Evolutionary conservation across 169 alveolate species (phyloP), one percentile per base, ranked within the genome.

Genomic region (Blepharisma undulans): DNA sequence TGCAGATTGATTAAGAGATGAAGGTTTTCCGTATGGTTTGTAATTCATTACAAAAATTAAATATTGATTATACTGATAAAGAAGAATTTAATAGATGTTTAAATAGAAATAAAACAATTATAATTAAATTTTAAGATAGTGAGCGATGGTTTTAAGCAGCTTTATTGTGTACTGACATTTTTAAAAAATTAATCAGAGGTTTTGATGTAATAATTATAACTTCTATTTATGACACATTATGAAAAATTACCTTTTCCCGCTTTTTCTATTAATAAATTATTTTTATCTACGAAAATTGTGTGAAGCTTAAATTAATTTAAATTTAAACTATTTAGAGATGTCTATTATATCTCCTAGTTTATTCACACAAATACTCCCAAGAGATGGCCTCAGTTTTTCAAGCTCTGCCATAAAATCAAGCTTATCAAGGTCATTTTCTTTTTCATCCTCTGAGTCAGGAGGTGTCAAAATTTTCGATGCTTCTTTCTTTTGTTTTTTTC

Each of bases 381-480:
- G 80, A 22, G 33, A 74, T 25, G 80, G 80, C 33, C 80, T 22
- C 80, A 74, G 80, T 74, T 74, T 74, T 74, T 74, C 80, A 22
- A 74, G 33, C 16, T 74, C 80, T 25, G 80, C 80, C 80, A 74
- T 74, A 74, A 74, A 74, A 74, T 74, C 80, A 29, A 74, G 80
- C 33, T 74, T 74, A 74, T 74, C 80, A 3, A 74, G 80, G 14
- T 74, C 80, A 74, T 25, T 22, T 74, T 74, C 80, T 29, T 74
- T 14, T 4, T 74, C 66, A 18, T 48, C 66, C 14, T 48, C 66
- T 48, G 66, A 48, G 14, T 48, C 80, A 8, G 33, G 36, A 25
- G 80, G 80, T 18, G 30, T 29, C 29, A 25, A 25, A 74, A 29
- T 74, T 74, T 74, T 22, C 7, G 30, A 22, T 74, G 30, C 80